Base-by-base conservation (phyloP, 345 rosid species). In the Corchorus olitorius region DNA sequence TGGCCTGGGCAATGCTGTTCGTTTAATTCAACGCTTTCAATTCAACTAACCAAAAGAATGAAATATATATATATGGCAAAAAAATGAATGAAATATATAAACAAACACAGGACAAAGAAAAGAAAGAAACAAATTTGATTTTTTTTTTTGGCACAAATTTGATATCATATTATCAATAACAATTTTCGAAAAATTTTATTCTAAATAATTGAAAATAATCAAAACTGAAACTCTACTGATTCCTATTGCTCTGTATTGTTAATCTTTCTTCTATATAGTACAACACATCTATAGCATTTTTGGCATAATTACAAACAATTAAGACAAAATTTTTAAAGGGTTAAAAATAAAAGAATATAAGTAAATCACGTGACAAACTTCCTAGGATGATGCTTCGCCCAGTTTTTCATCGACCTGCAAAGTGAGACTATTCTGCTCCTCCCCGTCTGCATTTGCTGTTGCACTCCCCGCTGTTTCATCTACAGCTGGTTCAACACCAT, bases 401-500 rank as follows among this genome's bases (percentile, higher is more conserved):
- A 7, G 75, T 46, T 65, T 77, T 76, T 86, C 86, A 11, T 84
- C 81, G 0, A 77, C 55, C n/a, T 76, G 76, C 64, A 59, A 20
- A 33, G 69, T 5, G 69, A 74, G 69, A 66, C 69, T 77, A 70
- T 35, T 63, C 62, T 74, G 83, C 54, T 85, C 80, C 49, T 73
- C 73, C 70, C 73, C 80, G 0, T 83, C 85, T 20, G 75, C 76
- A 33, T 61, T 76, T 46, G 75, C 76, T 20, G 56, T 76, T 46
- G 70, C 76, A 5, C 14, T 82, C 55, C 33, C 74, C 14, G 76
- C 74, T 12, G 76, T 48, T 52, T 84, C 88, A 75, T 84, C 89
- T 6, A 39, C 77, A 37, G 66, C 75, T 13, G 89, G 66, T 22
- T 87, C 73, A 52, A 83, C 86, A 75, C 91, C 94, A 49, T 89